Conservation (phyloP, 2,329 filamentous ascomycete genomes). For the Pseudofabraea citricarpa region DNA sequence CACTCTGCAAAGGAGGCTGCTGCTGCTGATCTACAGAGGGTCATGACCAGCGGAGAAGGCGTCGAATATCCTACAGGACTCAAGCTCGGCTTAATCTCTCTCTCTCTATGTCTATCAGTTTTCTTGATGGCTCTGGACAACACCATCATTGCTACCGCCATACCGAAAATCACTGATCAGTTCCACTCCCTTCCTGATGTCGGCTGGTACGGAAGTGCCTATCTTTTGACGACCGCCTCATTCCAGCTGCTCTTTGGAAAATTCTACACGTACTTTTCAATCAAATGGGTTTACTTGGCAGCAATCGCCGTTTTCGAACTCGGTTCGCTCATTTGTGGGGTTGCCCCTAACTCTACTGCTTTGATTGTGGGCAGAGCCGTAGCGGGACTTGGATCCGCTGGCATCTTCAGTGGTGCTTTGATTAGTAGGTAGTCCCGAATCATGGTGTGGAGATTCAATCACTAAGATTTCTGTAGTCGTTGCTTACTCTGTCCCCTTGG, state of each 20-base stretch:
- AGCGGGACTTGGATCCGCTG: conserved; percentile 15
- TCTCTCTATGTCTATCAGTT: conserved; percentile 24
- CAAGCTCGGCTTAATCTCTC: conserved; percentile 19
- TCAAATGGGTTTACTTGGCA: conserved; percentile 26
- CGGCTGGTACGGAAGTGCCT: conserved; percentile 40
- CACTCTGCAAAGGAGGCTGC: conserved; percentile 8
- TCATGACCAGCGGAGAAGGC: conserved; percentile 24
- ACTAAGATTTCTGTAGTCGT: too few relatives aligned
- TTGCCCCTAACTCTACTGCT: conserved; percentile 23
- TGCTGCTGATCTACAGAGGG: conserved; percentile 14
- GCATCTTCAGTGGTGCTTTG: conserved; percentile 30
- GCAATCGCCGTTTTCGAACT: conserved; percentile 27
- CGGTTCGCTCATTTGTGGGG: conserved; percentile 24
- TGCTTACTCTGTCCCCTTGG: conserved; percentile 21
- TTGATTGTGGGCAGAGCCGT: conserved; percentile 27
- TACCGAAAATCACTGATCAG: conserved; percentile 33
- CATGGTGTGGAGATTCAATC: too few relatives aligned
- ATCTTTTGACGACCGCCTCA: conserved; percentile 31
- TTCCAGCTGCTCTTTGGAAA: conserved; percentile 26
- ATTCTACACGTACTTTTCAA: conserved; percentile 27
- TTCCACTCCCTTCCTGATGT: conserved; percentile 37
- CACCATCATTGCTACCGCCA: conserved; percentile 32
- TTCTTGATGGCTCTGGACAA: conserved; percentile 27
- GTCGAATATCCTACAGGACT: conserved; percentile 25
- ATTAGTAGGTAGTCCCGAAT: too few relatives aligned